Base-by-base conservation (phyloP, 306 rosid genomes). In the Quercus ilex region DNA sequence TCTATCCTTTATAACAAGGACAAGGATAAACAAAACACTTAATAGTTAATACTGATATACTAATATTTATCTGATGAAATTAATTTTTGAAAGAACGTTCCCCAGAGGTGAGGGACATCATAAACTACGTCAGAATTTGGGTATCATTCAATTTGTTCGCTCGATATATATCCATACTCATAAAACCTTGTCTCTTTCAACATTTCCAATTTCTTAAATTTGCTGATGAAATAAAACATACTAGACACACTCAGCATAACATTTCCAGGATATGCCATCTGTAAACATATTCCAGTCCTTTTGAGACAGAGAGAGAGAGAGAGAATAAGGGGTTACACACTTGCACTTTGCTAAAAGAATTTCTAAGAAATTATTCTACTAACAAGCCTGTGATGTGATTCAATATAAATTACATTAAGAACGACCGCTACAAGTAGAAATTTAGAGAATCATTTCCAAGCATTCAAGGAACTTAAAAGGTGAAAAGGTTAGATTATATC, bases 111-210 rank as follows among this genome's bases (percentile, higher is more conserved):
- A 57, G 30, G 69, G 30, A 59, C 55, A 35, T 10, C 35, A 64
- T 57, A 51, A 63, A 6, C 33, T 55, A 65, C 25, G 56, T 51
- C 57, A 25, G 69, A 71, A 49, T 71, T 63, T 72, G 23, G 68
- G 33, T 49, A 58, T 21, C 19, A 57, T 25, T 57, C 73, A 23
- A 69, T 19, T 21, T 69, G 53, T 78, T 35, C 55, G 10, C 55
- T 52, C 25, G 20, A 63, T 72, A 67, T 31, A 80, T 43, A 77
- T 72, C 28, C 80, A 70, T 57, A 21, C 18, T 33, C 13, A 64
- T 28, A 35, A 33, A 13, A 19, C 20, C 43, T 19, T 62, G 69
- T 53, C 38, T 30, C 73, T n/a, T 73, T 71, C 23, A 28, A 13
- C 59, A 33, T 57, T 73, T 41, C 56, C 38, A 71, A 49, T 18